These are phyloP conservation scores for Polytrichum formosum DNA, from an alignment of 225 moss, liverwort and hornwort genomes.

Conservation along the genomic window DNA sequence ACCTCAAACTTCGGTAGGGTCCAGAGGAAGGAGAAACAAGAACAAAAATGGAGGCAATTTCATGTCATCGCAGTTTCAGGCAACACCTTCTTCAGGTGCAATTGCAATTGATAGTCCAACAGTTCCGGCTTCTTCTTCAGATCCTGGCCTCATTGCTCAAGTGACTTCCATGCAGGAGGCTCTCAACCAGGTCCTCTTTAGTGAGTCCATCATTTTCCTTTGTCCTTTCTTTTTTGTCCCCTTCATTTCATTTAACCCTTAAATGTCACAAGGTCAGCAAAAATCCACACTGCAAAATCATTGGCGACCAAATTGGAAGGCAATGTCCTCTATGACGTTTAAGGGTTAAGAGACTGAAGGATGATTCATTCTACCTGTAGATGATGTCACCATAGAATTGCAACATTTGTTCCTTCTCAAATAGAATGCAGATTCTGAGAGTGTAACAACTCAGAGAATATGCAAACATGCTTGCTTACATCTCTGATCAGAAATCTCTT, in stretches of 20 bases:
- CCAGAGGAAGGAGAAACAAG: conserved; percentile 75
- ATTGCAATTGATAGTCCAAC: conserved; percentile 20
- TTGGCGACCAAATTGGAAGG: no score
- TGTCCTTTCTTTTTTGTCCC: conserved; percentile 4
- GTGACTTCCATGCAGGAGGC: conserved; percentile 67
- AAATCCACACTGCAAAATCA: no score
- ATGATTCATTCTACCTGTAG: no score
- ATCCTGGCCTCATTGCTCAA: conserved; percentile 45
- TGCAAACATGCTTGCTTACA: no score
- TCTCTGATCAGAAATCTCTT: background rate
- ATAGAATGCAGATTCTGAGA: no score
- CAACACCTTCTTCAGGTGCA: conserved; percentile 10
- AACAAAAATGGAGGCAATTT: conserved; percentile 63
- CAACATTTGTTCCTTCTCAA: no score
- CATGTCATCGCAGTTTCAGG: conserved; percentile 21
- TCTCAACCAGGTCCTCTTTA: conserved; percentile 55
- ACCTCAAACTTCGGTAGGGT: conserved; percentile 38
- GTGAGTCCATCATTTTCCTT: background rate
- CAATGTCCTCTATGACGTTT: no score
- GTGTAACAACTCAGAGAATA: no score
- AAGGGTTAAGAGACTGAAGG: no score
- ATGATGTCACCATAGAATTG: no score
- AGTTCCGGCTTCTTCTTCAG: conserved; percentile 36
- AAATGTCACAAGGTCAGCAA: no score
- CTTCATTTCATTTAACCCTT: background rate